Percentiles rank a stretch among this genome's conserved stretches.
Conservation (phyloP, 2,329 filamentous ascomycete genomes). For the Alternaria ventricosa region DNA sequence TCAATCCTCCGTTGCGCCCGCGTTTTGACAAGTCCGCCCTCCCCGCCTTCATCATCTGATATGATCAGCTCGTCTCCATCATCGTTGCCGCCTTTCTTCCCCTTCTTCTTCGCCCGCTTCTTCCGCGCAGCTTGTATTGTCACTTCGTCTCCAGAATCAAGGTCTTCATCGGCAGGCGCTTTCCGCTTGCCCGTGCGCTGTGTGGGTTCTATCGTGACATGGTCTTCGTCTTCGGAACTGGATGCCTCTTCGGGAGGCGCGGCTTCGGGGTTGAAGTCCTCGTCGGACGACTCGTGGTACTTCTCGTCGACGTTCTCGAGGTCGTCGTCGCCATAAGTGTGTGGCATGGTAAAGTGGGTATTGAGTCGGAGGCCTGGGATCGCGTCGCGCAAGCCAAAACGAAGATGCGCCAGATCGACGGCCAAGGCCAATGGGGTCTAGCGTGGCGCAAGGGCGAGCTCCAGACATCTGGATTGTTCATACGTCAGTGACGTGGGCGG, state of each 20-base stretch:
- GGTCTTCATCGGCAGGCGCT: constrained; percentile 33
- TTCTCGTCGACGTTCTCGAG: constrained; percentile 49
- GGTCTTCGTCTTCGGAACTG: constrained; percentile 55
- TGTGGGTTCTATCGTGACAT: constrained; percentile 25
- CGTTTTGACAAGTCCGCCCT: constrained; percentile 73
- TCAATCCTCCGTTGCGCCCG: constrained; percentile 72
- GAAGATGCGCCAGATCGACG: constrained; percentile 24
- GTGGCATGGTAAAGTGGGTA: constrained; percentile 31
- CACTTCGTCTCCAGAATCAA: constrained; percentile 72
- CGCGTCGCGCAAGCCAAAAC: constrained; percentile 13
- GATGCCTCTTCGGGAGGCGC: constrained; percentile 57
- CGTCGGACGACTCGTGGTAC: constrained; percentile 70
- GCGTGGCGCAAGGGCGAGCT: constrained; percentile 16
- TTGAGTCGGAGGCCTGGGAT: constrained; percentile 1
- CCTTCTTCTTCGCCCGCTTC: constrained; percentile 55
- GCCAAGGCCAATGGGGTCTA: constrained; percentile 18
- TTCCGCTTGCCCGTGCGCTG: constrained; percentile 43
- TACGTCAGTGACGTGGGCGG: constrained; percentile 35
- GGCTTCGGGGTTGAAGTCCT: constrained; percentile 77
- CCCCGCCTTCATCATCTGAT: constrained; percentile 55
- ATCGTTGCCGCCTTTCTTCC: constrained; percentile 31
- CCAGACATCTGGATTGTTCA: neutral
- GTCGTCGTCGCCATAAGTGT: constrained; percentile 37
- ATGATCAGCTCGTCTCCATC: constrained; percentile 32
- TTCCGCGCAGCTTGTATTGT: constrained; percentile 67